Evolutionary conservation across 2,329 filamentous ascomycete species (phyloP).

Genomic region (Fusarium sp.): DNA sequence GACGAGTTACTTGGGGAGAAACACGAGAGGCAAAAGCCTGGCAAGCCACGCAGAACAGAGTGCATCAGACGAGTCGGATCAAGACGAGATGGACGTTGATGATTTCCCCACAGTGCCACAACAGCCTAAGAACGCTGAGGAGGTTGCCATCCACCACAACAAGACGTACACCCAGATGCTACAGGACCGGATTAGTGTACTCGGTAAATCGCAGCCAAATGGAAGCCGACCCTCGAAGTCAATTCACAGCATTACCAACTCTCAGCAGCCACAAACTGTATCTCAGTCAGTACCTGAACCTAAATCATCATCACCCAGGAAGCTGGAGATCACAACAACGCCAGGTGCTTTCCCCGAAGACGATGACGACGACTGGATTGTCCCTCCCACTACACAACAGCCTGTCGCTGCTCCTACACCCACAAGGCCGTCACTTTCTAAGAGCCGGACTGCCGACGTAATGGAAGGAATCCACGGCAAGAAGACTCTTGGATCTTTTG

Average conservation of each 20-base stretch:
- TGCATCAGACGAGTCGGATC: constrained; percentile 55
- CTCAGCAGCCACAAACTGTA: constrained; percentile 42
- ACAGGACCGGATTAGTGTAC: constrained; percentile 88
- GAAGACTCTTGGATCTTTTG: constrained; percentile 57
- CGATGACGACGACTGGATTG: constrained; percentile 68
- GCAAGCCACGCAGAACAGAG: constrained; percentile 60
- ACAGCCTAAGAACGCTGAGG: constrained; percentile 55
- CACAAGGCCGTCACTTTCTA: constrained; percentile 63
- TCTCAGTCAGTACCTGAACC: constrained; percentile 44
- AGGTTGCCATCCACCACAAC: constrained; percentile 64
- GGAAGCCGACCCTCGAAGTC: constrained; percentile 60
- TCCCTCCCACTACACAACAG: constrained; percentile 55
- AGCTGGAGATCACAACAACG: constrained; percentile 52
- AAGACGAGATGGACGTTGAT: constrained; percentile 64
- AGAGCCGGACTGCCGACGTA: constrained; percentile 69
- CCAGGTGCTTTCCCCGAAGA: constrained; percentile 70
- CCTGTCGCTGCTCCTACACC: constrained; percentile 40
- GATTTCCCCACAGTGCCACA: constrained; percentile 51
- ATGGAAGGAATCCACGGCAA: constrained; percentile 66
- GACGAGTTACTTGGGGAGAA: constrained; percentile 77
- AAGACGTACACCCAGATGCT: constrained; percentile 94
- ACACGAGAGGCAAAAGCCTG: constrained; percentile 78
- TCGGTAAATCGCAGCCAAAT: constrained; percentile 66
- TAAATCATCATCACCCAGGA: constrained; percentile 44
- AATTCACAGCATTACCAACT: constrained; percentile 50